Evolutionary conservation across 2,329 filamentous ascomycete species (phyloP).

Genomic region (Cyphellophora europaea): DNA sequence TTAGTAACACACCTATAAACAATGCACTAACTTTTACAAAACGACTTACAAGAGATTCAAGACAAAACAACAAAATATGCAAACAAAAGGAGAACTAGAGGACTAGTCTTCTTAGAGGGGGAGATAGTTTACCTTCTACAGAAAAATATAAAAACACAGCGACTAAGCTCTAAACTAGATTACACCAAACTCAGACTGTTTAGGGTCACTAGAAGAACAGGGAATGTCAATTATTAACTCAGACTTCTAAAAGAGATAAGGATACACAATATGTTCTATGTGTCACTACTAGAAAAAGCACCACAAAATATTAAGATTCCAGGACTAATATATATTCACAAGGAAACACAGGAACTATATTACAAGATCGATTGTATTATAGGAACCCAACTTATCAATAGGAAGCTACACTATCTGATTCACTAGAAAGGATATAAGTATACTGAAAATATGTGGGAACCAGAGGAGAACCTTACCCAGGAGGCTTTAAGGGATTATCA

Average conservation of each 20-base stretch:
- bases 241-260: not conserved
- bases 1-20: not conserved
- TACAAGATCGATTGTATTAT: not conserved
- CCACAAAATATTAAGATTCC: not conserved
- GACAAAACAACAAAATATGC: not conserved
- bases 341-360: not conserved
- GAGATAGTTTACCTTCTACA: not conserved
- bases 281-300: not conserved
- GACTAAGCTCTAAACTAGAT: not conserved
- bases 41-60: not conserved
- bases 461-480: not conserved
- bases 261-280: slow-evolving; percentile 1
- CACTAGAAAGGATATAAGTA: not conserved
- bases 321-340: not conserved
- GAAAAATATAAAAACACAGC: slow-evolving; percentile 1
- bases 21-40: not conserved
- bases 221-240: not conserved
- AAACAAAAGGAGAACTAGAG: slow-evolving; percentile 1
- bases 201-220: not conserved
- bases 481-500: not conserved
- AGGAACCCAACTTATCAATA: not conserved
- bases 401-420: not conserved
- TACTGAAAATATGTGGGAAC: not conserved
- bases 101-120: not conserved
- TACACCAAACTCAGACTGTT: not conserved